Evolutionary conservation across 1,139 yeast species (phyloP).

Genomic region (Spathaspora jeffriesii): DNA sequence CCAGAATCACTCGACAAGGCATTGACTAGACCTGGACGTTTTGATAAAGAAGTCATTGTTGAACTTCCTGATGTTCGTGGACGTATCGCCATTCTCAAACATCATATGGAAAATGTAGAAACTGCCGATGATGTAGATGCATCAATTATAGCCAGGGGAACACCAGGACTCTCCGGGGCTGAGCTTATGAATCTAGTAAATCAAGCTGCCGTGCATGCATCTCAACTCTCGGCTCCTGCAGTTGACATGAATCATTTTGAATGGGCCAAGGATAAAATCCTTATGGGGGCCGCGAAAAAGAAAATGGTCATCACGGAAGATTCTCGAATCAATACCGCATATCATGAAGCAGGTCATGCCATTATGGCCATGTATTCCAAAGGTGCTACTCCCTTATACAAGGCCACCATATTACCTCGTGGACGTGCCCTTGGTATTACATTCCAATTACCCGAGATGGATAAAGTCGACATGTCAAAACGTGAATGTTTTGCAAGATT

Average conservation of each 20-base stretch:
- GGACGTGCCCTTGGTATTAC: slow-evolving; percentile 97
- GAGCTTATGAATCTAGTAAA: slow-evolving; percentile 93
- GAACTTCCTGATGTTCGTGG: slow-evolving; percentile 99
- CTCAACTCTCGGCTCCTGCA: slow-evolving; percentile 86
- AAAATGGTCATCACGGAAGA: slow-evolving; percentile 98
- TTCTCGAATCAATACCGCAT: slow-evolving; percentile 90
- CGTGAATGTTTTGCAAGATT: slow-evolving; percentile 87
- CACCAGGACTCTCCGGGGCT: slow-evolving; percentile 98
- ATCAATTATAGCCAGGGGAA: slow-evolving; percentile 88
- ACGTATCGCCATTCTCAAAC: slow-evolving; percentile 87
- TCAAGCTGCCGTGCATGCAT: slow-evolving; percentile 97
- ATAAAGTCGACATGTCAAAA: slow-evolving; percentile 90
- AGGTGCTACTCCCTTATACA: slow-evolving; percentile 96
- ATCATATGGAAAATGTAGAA: slow-evolving; percentile 91
- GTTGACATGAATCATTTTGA: slow-evolving; percentile 93
- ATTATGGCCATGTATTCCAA: slow-evolving; percentile 94
- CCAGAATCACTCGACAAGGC: slow-evolving; percentile 98
- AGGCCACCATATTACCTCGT: slow-evolving; percentile 95
- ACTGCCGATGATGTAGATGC: slow-evolving; percentile 85
- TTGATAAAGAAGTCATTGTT: slow-evolving; percentile 93
- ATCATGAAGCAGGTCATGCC: slow-evolving; percentile 99
- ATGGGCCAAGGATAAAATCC: slow-evolving; percentile 98
- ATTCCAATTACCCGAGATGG: slow-evolving; percentile 98
- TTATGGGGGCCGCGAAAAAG: slow-evolving; percentile 97
- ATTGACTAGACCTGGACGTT: slow-evolving; percentile 96